phyloP scores from a whole-genome alignment of 2,329 filamentous ascomycete genomes.

The Colletotrichum viniferum region DNA sequence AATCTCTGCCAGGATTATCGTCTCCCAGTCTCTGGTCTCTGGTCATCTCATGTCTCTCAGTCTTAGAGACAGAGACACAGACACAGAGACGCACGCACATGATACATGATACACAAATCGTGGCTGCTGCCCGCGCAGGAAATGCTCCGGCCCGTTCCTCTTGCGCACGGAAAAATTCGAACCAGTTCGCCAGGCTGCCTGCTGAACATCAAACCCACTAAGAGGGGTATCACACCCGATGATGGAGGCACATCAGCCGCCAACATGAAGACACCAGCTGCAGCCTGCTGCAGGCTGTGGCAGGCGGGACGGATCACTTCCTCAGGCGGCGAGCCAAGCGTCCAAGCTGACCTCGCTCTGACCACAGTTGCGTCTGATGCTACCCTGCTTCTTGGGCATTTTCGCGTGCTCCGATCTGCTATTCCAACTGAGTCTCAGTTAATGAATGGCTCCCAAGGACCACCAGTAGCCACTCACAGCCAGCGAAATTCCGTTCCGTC shows the following conservation, averaged over 20 bases:
- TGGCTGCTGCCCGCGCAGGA: not conserved
- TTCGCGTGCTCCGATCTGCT: not conserved
- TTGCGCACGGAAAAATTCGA: not conserved
- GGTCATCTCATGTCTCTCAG: not conserved
- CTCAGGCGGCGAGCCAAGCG: not conserved
- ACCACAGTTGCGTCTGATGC: not conserved
- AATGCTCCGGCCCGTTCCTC: not conserved
- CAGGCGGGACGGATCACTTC: not conserved
- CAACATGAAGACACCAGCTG: not conserved
- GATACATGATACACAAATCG: not conserved
- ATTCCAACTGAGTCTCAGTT: not conserved
- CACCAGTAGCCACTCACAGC: not conserved
- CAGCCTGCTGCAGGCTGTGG: not conserved
- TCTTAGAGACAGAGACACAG: not conserved
- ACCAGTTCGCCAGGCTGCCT: not conserved
- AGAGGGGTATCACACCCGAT: not conserved
- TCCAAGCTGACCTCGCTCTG: not conserved
- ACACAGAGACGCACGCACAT: not conserved
- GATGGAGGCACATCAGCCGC: not conserved
- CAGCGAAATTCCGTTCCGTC: not conserved
- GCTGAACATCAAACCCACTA: not conserved
- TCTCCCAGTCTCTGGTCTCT: not conserved
- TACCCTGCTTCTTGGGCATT: not conserved
- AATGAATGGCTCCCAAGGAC: not conserved
- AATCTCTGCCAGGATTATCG: not conserved